Conservation (phyloP, 2,329 filamentous ascomycete species). For the Ceratocystiopsis minuta region DNA sequence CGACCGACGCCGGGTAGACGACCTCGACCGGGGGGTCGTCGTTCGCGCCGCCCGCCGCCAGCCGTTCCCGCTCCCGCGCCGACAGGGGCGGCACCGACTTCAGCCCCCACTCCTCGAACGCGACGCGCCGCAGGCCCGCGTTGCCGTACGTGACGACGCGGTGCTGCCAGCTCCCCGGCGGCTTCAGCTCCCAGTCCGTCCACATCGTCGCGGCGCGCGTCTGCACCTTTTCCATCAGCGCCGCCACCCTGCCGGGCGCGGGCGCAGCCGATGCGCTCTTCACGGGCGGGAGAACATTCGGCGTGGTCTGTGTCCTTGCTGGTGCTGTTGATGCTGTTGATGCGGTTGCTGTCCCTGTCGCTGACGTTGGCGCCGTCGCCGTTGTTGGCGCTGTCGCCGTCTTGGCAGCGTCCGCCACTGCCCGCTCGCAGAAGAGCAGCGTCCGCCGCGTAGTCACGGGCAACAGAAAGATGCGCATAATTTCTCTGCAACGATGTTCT, state of each 20-base stretch:
- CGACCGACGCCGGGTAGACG: constrained; percentile 54
- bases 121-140: constrained; percentile 65
- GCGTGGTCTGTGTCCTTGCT: too few relatives aligned
- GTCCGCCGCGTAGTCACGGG: constrained; percentile 83
- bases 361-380: too few relatives aligned
- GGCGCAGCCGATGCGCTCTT: too few relatives aligned
- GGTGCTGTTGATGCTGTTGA: too few relatives aligned
- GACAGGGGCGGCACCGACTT: constrained; percentile 83
- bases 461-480: constrained; percentile 84
- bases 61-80: constrained; percentile 41
- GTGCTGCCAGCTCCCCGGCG: constrained; percentile 66
- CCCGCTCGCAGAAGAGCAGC: constrained; percentile 75
- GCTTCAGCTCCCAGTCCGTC: constrained; percentile 72
- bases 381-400: too few relatives aligned
- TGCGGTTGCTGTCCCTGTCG: too few relatives aligned
- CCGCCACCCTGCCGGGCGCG: constrained; percentile 28
- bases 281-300: too few relatives aligned
- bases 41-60: not conserved
- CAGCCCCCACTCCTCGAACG: constrained; percentile 93
- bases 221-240: constrained; percentile 50
- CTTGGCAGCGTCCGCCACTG: constrained; percentile 18
- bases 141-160: constrained; percentile 77
- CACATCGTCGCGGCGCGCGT: constrained; percentile 58
- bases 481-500: too few relatives aligned
- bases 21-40: constrained; percentile 41